Percentiles rank a stretch among this genome's conserved stretches.
These are phyloP conservation scores for Sicyos edulis DNA, from an alignment of 306 rosid species.

Conservation along the genomic window DNA sequence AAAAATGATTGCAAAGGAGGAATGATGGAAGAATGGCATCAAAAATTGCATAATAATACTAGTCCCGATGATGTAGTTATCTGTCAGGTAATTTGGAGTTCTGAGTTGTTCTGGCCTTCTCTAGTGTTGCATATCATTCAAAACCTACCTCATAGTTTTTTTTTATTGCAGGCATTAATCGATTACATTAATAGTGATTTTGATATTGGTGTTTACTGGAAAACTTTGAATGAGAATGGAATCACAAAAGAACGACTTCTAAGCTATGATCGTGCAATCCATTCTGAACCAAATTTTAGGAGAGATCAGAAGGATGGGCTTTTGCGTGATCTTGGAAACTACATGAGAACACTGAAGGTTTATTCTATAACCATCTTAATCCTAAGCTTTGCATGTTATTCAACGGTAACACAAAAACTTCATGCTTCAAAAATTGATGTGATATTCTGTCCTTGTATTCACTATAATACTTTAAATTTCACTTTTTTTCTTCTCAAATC, in stretches of 20 bases:
- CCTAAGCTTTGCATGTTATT: slow-evolving; percentile 11
- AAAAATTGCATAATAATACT: slow-evolving; percentile 94
- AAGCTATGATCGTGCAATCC: slow-evolving; percentile 93
- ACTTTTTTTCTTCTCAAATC: neutral
- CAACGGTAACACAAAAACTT: neutral
- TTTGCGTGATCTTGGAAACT: slow-evolving; percentile 73
- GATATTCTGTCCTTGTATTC: neutral
- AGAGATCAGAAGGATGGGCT: slow-evolving; percentile 80
- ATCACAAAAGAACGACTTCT: slow-evolving; percentile 94
- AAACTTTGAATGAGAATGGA: slow-evolving; percentile 82
- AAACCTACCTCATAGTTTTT: slow-evolving; percentile 19
- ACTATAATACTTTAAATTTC: neutral
- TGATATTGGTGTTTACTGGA: slow-evolving; percentile 77
- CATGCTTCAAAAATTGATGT: slow-evolving; percentile 11
- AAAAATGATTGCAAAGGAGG: slow-evolving; percentile 79
- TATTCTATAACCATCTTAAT: slow-evolving; percentile 26
- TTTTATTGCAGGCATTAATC: slow-evolving; percentile 68
- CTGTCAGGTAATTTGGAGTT: slow-evolving; percentile 70
- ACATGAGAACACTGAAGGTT: slow-evolving; percentile 96
- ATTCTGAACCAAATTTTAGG: slow-evolving; percentile 72
- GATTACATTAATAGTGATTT: slow-evolving; percentile 72
- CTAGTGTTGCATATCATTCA: slow-evolving; percentile 19
- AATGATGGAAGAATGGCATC: slow-evolving; percentile 99
- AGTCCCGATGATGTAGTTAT: slow-evolving; percentile 97
- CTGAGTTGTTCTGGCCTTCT: slow-evolving; percentile 9